Percentiles rank a stretch among this genome's conserved stretches.
Evolutionary conservation across 1,139 yeast genomes (phyloP).

Genomic region (Chernovozyma sophiae-reginae): DNA sequence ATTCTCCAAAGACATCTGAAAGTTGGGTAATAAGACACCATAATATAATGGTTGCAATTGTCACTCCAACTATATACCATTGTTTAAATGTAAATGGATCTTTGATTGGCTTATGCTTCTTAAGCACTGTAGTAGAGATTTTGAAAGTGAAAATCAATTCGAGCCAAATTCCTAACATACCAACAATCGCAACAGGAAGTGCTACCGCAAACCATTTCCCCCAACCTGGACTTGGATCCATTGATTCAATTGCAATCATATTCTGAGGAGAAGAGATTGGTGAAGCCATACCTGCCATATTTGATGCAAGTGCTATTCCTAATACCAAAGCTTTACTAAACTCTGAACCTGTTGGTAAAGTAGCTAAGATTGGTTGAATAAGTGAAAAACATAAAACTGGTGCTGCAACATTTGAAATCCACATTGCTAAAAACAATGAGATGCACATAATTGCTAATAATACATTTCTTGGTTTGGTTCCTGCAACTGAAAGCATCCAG

Average conservation of each 20-base stretch:
- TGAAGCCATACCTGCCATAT: slow-evolving; percentile 93
- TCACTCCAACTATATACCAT: slow-evolving; percentile 61
- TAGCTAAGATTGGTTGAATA: slow-evolving; percentile 81
- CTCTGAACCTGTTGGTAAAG: slow-evolving; percentile 71
- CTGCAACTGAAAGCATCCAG: slow-evolving; percentile 73
- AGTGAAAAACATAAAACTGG: slow-evolving; percentile 90
- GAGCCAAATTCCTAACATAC: slow-evolving; percentile 66
- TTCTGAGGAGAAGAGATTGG: slow-evolving; percentile 97
- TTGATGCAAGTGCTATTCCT: slow-evolving; percentile 89
- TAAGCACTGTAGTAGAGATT: slow-evolving; percentile 41
- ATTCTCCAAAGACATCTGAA: slow-evolving; percentile 72
- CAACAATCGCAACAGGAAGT: slow-evolving; percentile 67
- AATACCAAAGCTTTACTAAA: slow-evolving; percentile 81
- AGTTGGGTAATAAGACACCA: slow-evolving; percentile 80
- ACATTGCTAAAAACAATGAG: slow-evolving; percentile 83
- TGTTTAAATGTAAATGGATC: slow-evolving; percentile 74
- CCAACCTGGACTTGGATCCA: slow-evolving; percentile 93
- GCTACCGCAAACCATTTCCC: slow-evolving; percentile 89
- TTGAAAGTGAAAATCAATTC: slow-evolving; percentile 67
- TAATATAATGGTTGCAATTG: slow-evolving; percentile 65
- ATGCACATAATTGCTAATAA: slow-evolving; percentile 79
- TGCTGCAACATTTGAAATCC: slow-evolving; percentile 96
- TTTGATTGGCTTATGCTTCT: slow-evolving; percentile 59
- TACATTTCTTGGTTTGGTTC: slow-evolving; percentile 77
- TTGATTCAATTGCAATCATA: slow-evolving; percentile 79